Evolutionary conservation across 331 rosid species (phyloP).

Genomic region (Malus hybrid): DNA sequence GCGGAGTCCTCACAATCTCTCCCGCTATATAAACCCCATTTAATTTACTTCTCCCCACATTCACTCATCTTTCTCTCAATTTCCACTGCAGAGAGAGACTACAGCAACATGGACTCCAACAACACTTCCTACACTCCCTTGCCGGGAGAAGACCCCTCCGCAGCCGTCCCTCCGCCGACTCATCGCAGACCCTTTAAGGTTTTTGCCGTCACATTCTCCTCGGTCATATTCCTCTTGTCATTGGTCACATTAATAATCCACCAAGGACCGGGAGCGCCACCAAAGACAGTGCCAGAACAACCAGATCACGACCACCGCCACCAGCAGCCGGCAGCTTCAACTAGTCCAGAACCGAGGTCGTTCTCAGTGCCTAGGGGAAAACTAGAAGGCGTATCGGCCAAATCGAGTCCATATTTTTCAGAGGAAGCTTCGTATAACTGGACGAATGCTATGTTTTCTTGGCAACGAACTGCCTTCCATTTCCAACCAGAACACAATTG

Average conservation of each 20-base stretch:
- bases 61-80: background rate
- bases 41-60: background rate
- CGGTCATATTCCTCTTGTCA: slow-evolving; percentile 32
- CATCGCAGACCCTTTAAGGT: slow-evolving; percentile 25
- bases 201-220: slow-evolving; percentile 4
- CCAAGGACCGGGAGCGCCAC: slow-evolving; percentile 12
- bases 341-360: background rate
- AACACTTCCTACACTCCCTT: slow-evolving; percentile 26
- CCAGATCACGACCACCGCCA: background rate
- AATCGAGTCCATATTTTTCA: slow-evolving; percentile 39
- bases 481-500: slow-evolving; percentile 68
- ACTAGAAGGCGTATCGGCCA: slow-evolving; percentile 64
- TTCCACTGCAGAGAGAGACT: background rate
- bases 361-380: slow-evolving; percentile 39
- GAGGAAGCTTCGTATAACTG: slow-evolving; percentile 36
- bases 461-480: slow-evolving; percentile 80
- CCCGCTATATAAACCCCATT: slow-evolving; percentile 1
- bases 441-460: slow-evolving; percentile 81
- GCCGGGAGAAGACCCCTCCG: slow-evolving; percentile 8
- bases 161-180: background rate
- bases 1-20: background rate
- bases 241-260: slow-evolving; percentile 34
- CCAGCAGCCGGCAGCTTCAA: background rate
- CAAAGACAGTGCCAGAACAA: background rate
- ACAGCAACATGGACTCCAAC: slow-evolving; percentile 16